phyloP scores from a whole-genome alignment of 2,329 filamentous ascomycete species.

The Aspergillus carbonarius region DNA sequence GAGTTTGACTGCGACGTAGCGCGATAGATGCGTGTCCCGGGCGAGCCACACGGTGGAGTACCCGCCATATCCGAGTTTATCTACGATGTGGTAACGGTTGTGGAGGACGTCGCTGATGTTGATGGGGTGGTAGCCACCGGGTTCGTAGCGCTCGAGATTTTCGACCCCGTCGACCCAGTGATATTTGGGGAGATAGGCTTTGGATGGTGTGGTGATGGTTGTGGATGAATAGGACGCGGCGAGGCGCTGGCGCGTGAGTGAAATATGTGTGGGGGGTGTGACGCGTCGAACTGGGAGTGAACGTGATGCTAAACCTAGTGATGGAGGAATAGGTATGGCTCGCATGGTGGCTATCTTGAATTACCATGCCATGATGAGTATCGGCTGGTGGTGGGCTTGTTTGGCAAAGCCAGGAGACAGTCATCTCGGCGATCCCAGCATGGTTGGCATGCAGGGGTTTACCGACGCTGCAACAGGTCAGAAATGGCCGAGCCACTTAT shows the following conservation, averaged over 20 bases:
- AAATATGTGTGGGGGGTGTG: neutral
- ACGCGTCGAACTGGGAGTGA: neutral
- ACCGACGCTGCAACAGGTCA: no score
- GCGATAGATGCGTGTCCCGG: slow-evolving; percentile 26
- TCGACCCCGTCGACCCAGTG: slow-evolving; percentile 29
- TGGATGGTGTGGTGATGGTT: neutral
- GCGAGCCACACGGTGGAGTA: slow-evolving; percentile 46
- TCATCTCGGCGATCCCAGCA: no score
- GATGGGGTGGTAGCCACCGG: slow-evolving; percentile 33
- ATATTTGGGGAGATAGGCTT: neutral
- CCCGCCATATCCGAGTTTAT: slow-evolving; percentile 44
- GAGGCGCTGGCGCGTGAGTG: neutral
- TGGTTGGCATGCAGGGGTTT: no score
- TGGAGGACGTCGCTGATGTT: slow-evolving; percentile 29
- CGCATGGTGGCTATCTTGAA: neutral
- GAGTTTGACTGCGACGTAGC: slow-evolving; percentile 32
- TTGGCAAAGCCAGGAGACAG: neutral
- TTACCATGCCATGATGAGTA: neutral
- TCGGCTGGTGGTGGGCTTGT: neutral
- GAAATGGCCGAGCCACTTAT: no score
- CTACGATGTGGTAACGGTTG: slow-evolving; percentile 36
- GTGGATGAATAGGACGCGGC: neutral
- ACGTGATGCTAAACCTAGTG: neutral
- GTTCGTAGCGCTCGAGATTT: slow-evolving; percentile 27
- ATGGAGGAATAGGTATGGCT: neutral